phyloP scores from a whole-genome alignment of 75 land plant genomes.

The Larix kaempferi region DNA sequence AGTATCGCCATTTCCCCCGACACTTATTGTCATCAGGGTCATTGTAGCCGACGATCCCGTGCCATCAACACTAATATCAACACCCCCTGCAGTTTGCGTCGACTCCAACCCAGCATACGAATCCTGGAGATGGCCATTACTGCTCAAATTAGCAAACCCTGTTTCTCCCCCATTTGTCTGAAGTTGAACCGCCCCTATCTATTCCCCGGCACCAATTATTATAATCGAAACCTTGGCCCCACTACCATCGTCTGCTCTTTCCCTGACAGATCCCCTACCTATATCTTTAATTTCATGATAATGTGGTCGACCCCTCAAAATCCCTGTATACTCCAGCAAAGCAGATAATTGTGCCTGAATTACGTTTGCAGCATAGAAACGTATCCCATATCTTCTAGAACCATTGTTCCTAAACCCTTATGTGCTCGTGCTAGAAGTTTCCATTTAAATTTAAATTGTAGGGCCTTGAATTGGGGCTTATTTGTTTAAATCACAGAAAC shows the following conservation, averaged over 20 bases:
- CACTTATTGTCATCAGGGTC: no score
- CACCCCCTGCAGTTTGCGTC: background rate
- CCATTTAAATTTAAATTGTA: background rate
- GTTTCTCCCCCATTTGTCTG: constrained; percentile 1
- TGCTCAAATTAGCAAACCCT: no score
- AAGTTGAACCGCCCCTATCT: constrained; percentile 12
- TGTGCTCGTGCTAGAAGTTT: constrained; percentile 2
- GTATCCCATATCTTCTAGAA: constrained; percentile 60
- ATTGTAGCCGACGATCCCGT: no score
- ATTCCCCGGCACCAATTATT: constrained; percentile 62
- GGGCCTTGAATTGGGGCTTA: background rate
- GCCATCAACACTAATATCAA: background rate
- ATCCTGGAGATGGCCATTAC: background rate
- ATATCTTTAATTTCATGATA: constrained; percentile 35
- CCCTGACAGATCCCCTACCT: constrained; percentile 4
- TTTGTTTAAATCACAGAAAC: background rate
- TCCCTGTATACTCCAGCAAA: constrained; percentile 61
- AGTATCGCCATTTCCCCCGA: no score
- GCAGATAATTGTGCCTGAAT: constrained; percentile 60
- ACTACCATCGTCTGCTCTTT: constrained; percentile 15
- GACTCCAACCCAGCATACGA: no score
- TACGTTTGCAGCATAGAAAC: constrained; percentile 57
- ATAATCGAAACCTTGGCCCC: constrained; percentile 77
- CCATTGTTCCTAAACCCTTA: background rate
- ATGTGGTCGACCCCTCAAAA: constrained; percentile 43